Conservation (phyloP, 768 basidiomycete genomes). For the Russula foetens region DNA sequence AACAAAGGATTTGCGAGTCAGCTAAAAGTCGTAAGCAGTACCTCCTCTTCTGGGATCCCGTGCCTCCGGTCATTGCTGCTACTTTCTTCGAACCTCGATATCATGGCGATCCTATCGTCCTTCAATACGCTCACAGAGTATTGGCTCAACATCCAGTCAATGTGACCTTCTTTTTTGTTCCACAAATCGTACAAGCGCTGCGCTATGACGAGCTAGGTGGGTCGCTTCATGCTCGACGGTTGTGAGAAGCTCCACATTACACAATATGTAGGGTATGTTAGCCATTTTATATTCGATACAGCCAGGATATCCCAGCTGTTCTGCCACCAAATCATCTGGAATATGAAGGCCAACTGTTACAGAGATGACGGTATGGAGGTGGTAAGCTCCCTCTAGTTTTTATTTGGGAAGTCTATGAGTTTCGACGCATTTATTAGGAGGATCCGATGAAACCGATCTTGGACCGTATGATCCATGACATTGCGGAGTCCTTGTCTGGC, state of each 20-base stretch:
- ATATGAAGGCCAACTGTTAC: conserved; percentile 98
- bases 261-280: conserved; percentile 67
- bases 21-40: conserved; percentile 41
- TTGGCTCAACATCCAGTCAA: conserved; percentile 92
- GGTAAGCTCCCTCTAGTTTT: conserved; percentile 32
- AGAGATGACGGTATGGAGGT: conserved; percentile 85
- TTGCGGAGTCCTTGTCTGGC: conserved; percentile 82
- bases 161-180: conserved; percentile 97
- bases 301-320: conserved; percentile 95
- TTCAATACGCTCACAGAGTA: conserved; percentile 96
- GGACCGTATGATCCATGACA: conserved; percentile 74
- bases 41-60: conserved; percentile 81
- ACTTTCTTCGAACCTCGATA: conserved; percentile 83
- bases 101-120: conserved; percentile 70
- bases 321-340: conserved; percentile 99
- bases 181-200: conserved; percentile 94
- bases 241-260: not conserved
- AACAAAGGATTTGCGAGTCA: not conserved
- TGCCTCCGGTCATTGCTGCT: conserved; percentile 74
- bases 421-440: conserved; percentile 41
- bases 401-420: not conserved
- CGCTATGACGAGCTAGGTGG: conserved; percentile 83
- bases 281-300: conserved; percentile 93
- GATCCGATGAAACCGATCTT: conserved; percentile 95
- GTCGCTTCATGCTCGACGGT: conserved; percentile 15